Evolutionary conservation across 164 flowering plant species (phyloP).

Genomic region (Tinospora cordifolia): DNA sequence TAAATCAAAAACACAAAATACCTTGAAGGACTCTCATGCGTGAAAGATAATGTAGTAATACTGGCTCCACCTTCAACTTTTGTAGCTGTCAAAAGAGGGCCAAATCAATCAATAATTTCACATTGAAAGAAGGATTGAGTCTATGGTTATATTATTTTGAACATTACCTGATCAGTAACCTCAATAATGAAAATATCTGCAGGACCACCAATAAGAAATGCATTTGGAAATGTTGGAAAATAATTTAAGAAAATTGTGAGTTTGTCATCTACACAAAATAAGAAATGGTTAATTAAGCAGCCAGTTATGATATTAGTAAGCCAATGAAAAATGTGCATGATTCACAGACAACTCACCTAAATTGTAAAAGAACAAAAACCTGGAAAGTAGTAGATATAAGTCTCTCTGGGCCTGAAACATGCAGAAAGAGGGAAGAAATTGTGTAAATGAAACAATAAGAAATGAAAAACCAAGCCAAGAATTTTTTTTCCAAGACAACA

Average conservation of each 20-base stretch:
- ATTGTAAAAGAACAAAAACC: constrained; percentile 79
- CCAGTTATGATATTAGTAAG: not conserved
- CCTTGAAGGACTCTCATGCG: constrained; percentile 74
- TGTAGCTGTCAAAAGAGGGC: constrained; percentile 55
- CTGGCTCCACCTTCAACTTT: constrained; percentile 95
- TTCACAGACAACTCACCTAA: constrained; percentile 45
- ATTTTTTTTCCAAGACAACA: not conserved
- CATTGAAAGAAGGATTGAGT: not conserved
- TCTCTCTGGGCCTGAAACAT: constrained; percentile 69
- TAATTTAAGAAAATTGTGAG: constrained; percentile 67
- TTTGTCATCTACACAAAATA: constrained; percentile 55
- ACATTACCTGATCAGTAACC: constrained; percentile 79
- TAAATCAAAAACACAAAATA: constrained; percentile 14
- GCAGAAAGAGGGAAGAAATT: not conserved
- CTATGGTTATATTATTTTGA: not conserved
- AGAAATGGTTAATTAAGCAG: not conserved
- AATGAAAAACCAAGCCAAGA: not conserved
- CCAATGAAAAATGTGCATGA: not conserved
- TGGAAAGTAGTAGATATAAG: constrained; percentile 76
- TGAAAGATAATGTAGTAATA: constrained; percentile 77
- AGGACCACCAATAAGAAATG: constrained; percentile 81
- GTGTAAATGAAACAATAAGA: not conserved
- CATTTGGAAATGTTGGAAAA: constrained; percentile 75
- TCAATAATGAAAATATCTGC: constrained; percentile 84
- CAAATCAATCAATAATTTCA: not conserved